Conservation (phyloP, 345 rosid genomes). For the Pistacia integerrima region DNA sequence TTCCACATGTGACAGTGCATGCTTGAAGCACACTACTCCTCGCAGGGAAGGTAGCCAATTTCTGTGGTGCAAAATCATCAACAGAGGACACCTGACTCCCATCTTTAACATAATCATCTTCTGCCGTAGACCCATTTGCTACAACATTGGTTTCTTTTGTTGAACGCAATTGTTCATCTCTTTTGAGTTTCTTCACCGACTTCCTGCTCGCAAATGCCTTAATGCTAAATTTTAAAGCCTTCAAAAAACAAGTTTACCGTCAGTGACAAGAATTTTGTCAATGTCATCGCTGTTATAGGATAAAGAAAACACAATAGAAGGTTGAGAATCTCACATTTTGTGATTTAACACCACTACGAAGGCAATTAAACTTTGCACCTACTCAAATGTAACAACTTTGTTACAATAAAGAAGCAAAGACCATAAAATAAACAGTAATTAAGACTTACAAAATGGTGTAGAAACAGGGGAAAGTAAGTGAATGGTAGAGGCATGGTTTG, state of each 20-base stretch:
- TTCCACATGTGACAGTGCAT: conserved; percentile 70
- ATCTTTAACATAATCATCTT: conserved; percentile 30
- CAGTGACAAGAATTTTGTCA: not conserved
- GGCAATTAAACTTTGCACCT: conserved; percentile 24
- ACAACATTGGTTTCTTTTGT: conserved; percentile 26
- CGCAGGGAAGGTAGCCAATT: conserved; percentile 39
- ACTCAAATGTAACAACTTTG: conserved; percentile 9
- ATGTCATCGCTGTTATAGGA: not conserved
- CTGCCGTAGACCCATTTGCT: conserved; percentile 28
- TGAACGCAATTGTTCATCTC: conserved; percentile 17
- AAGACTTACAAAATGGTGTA: conserved; percentile 30
- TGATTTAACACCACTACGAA: conserved; percentile 16
- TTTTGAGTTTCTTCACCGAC: conserved; percentile 48
- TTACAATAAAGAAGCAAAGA: not conserved
- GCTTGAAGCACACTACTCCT: conserved; percentile 79
- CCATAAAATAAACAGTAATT: not conserved
- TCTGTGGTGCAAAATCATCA: conserved; percentile 22
- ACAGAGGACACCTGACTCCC: conserved; percentile 7
- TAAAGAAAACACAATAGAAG: not conserved
- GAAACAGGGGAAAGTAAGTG: conserved; percentile 24
- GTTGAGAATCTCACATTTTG: conserved; percentile 33
- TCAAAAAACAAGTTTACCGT: conserved; percentile 6
- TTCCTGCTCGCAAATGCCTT: conserved; percentile 45
- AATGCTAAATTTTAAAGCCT: conserved; percentile 33
- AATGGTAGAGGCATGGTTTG: not conserved